phyloP scores from a whole-genome alignment of 2,329 filamentous ascomycete genomes.

The Chrysosporium queenslandicum region DNA sequence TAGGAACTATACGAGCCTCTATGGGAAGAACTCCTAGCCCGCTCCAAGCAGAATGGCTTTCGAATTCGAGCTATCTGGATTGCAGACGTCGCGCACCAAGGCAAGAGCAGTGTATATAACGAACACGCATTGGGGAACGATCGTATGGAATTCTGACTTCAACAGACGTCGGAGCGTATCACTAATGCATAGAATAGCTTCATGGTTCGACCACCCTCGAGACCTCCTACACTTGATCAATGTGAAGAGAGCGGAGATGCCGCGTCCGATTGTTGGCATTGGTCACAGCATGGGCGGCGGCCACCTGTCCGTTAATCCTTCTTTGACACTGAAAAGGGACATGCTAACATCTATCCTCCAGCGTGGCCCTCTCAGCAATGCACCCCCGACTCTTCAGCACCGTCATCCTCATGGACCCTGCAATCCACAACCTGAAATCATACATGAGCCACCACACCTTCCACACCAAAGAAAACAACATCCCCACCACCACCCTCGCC shows the following conservation, averaged over 20 bases:
- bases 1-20: constrained; percentile 87
- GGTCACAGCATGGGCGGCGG: constrained; percentile 84
- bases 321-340: neutral
- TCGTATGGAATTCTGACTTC: constrained; percentile 46
- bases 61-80: constrained; percentile 79
- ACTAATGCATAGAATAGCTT: constrained; percentile 44
- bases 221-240: constrained; percentile 83
- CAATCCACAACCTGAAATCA: constrained; percentile 48
- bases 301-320: constrained; percentile 44
- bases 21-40: constrained; percentile 68
- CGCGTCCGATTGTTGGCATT: constrained; percentile 70
- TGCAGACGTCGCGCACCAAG: constrained; percentile 78
- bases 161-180: neutral
- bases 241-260: constrained; percentile 66
- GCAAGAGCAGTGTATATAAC: constrained; percentile 67
- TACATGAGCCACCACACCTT: constrained; percentile 36
- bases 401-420: constrained; percentile 73
- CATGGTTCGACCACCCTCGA: constrained; percentile 75
- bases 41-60: constrained; percentile 50
- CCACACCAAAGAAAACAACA: constrained; percentile 20
- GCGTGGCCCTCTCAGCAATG: constrained; percentile 57
- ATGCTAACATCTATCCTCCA: constrained; percentile 17
- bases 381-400: constrained; percentile 71
- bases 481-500: constrained; percentile 37
- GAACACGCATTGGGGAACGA: constrained; percentile 70